Conservation (phyloP, 257 asterid genomes). For the Lantana camara region DNA sequence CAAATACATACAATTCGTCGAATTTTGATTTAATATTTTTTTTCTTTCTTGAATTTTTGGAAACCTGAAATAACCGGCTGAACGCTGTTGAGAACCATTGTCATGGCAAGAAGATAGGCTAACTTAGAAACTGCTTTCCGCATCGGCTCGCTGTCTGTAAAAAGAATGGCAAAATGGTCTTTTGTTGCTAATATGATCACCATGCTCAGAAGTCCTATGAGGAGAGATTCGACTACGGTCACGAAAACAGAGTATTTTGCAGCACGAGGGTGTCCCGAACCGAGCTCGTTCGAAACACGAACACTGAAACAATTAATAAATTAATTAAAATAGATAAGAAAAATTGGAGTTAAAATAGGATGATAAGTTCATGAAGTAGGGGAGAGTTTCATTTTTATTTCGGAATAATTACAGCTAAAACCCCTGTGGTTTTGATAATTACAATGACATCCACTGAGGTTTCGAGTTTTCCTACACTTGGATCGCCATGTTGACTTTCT, state of each 20-base stretch:
- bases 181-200: slow-evolving; percentile 54
- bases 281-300: slow-evolving; percentile 91
- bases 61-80: slow-evolving; percentile 97
- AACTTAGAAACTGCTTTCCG: slow-evolving; percentile 80
- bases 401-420: no score
- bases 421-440: no score
- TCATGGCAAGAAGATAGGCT: slow-evolving; percentile 81
- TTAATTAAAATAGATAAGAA: neutral
- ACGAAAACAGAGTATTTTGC: slow-evolving; percentile 81
- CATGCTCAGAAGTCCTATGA: slow-evolving; percentile 77
- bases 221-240: slow-evolving; percentile 62
- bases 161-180: slow-evolving; percentile 67
- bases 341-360: neutral
- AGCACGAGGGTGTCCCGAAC: slow-evolving; percentile 86
- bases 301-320: slow-evolving; percentile 43
- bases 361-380: neutral
- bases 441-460: no score
- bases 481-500: no score
- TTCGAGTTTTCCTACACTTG: no score
- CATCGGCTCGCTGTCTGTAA: slow-evolving; percentile 71
- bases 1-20: neutral
- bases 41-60: neutral
- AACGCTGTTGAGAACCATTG: slow-evolving; percentile 84
- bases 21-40: neutral
- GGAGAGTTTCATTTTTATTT: neutral